These are phyloP conservation scores for Nectriaceae sp. DNA, from an alignment of 2,329 filamentous ascomycete species.

Conservation along the genomic window DNA sequence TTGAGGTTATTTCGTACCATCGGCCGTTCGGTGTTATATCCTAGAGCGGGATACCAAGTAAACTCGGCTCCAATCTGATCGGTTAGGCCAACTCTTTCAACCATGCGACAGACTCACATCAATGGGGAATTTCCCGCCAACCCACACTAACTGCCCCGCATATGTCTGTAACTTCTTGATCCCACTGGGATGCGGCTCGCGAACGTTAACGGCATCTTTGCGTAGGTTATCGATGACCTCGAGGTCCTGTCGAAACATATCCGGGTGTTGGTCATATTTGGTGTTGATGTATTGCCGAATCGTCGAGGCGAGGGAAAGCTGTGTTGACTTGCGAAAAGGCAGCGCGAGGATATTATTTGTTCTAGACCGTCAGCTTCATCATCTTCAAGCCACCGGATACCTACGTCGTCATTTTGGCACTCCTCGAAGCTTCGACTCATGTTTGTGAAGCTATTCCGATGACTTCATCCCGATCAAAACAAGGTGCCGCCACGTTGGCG, in stretches of 20 bases:
- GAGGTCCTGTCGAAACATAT: conserved; percentile 89
- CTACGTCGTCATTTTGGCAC: conserved; percentile 30
- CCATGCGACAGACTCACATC: conserved; percentile 61
- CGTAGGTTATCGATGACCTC: conserved; percentile 83
- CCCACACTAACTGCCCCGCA: conserved; percentile 89
- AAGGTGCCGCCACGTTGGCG: conserved; percentile 21
- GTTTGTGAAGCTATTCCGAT: conserved; percentile 13
- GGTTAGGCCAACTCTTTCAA: conserved; percentile 9
- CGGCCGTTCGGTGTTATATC: conserved; percentile 81
- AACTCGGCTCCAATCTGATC: conserved; percentile 87
- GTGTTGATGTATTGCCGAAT: conserved; percentile 95
- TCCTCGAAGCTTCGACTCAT: conserved; percentile 5
- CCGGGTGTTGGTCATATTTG: conserved; percentile 98
- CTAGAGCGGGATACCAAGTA: conserved; percentile 91
- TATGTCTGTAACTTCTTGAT: conserved; percentile 88
- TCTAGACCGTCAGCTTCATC: conserved; percentile 15
- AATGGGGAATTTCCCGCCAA: conserved; percentile 93
- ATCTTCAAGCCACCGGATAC: too few species aligned
- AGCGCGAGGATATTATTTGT: conserved; percentile 69
- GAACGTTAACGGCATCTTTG: conserved; percentile 82
- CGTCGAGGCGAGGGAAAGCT: conserved; percentile 75
- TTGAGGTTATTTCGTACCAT: conserved; percentile 66
- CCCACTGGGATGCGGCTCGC: conserved; percentile 85
- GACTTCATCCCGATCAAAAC: conserved; percentile 21
- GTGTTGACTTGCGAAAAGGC: conserved; percentile 84